Evolutionary conservation across 2,329 filamentous ascomycete genomes (phyloP), one percentile per base, ranked within the genome.

Genomic region (Aureobasidium sp.): DNA sequence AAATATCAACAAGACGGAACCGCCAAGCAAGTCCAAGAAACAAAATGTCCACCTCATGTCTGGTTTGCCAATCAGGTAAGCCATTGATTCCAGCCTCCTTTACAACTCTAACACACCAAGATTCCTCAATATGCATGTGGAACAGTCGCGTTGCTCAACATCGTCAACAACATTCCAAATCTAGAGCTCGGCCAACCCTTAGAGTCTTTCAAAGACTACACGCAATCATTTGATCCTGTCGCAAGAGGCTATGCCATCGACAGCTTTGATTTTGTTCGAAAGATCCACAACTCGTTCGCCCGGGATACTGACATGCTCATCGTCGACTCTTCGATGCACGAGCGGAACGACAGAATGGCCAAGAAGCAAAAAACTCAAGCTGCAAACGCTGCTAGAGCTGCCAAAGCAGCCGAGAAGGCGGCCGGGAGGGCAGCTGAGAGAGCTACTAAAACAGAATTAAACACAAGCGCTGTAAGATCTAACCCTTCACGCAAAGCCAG

Each of bases 11-110:
- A 82, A 33, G 78, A 80, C 8, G 27, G 27, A n/a, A 79, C 84
- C 60, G 70, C 74, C 5, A 71, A 71, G 65, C 55, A 58, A 15
- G 82, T 75, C 68, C 75, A 79, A 60, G 77, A 81, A 63, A 62
- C 62, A 3, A 79, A 71, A 63, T 86, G 82, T 64, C 85, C 85
- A 0, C 76, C 83, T 3, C 76, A 84, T 31, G 78, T 97, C 19
- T 99, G 94, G 93, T 97, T 96, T 72, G 91, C 92, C 29, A 96
- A 96, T 68, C 93, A 95, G 76, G 87, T 89, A 70, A 21, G 75
- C 67, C 25, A 11, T 63, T 42, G 61, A 9, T 23, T 2, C 11
- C 21, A 37, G 2, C 2, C 11, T 21, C 35, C 21, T 10, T 11
- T 5, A 31, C 13, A 63, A 17, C 3, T 19, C 60, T 61, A 46